Percentiles rank a stretch among this genome's conserved stretches.
phyloP scores from a whole-genome alignment of 306 rosid species.

The Lathyrus tuberosus region DNA sequence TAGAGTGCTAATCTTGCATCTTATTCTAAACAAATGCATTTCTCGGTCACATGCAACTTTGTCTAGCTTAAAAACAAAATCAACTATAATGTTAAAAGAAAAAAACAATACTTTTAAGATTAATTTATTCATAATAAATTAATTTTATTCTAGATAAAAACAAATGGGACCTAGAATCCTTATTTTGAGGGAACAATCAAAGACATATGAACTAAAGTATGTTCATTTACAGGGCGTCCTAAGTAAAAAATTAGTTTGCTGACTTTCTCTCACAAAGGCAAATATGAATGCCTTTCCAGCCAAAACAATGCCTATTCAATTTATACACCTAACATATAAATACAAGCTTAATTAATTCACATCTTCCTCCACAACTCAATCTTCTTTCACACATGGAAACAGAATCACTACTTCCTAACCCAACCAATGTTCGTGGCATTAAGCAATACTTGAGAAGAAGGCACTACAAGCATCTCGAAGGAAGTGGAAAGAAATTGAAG shows the following conservation, averaged over 20 bases:
- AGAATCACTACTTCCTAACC: conserved; percentile 29
- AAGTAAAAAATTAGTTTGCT: not conserved
- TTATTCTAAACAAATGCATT: no score
- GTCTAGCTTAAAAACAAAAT: no score
- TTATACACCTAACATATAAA: not conserved
- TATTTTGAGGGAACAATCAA: not conserved
- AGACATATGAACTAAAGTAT: not conserved
- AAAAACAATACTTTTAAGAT: no score
- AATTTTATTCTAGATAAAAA: no score
- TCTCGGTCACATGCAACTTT: no score
- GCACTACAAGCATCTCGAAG: conserved; percentile 36
- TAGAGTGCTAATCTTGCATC: no score
- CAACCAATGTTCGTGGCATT: conserved; percentile 17
- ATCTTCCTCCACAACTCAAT: not conserved
- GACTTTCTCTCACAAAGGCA: not conserved
- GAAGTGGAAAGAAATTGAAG: conserved; percentile 35
- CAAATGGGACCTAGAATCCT: conserved; percentile 1
- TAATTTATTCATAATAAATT: no score
- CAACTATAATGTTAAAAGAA: no score
- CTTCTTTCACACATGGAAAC: conserved; percentile 37
- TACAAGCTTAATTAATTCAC: not conserved
- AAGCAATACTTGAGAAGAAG: conserved; percentile 42
- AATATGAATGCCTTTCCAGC: conserved; percentile 16
- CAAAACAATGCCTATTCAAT: not conserved
- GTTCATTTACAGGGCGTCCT: conserved; percentile 11